Conservation (phyloP, 2,329 filamentous ascomycete species). For the Plenodomus biglobosus region DNA sequence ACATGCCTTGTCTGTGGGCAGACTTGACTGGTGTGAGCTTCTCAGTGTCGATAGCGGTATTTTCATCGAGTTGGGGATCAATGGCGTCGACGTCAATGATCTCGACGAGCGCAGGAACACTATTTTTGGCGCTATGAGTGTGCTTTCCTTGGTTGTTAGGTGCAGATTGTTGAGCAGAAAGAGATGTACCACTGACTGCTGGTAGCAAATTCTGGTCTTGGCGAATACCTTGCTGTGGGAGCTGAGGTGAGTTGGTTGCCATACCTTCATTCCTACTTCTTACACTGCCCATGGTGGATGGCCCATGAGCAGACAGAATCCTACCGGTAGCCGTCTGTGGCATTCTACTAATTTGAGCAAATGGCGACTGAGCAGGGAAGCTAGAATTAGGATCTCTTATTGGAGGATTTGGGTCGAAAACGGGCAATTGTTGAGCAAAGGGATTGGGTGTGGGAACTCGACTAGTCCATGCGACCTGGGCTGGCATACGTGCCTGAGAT, state of each 20-base stretch:
- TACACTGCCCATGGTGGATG: constrained; percentile 11
- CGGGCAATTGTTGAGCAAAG: constrained; percentile 13
- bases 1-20: constrained; percentile 26
- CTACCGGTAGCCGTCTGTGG: constrained; percentile 8
- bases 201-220: constrained; percentile 20
- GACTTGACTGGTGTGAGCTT: constrained; percentile 21
- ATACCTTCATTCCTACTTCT: constrained; percentile 34
- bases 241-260: constrained; percentile 3
- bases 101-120: constrained; percentile 12
- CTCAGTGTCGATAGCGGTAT: constrained; percentile 1
- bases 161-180: not conserved
- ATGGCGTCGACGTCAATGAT: constrained; percentile 28
- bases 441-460: constrained; percentile 25
- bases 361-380: not conserved
- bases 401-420: constrained; percentile 21
- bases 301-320: constrained; percentile 18
- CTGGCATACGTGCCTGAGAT: constrained; percentile 13
- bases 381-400: constrained; percentile 20
- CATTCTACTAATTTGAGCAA: not conserved
- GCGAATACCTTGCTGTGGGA: constrained; percentile 8
- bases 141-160: constrained; percentile 2
- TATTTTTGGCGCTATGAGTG: not conserved
- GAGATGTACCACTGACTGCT: not conserved
- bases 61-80: constrained; percentile 9
- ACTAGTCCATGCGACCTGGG: constrained; percentile 10